Percentiles rank a stretch among this genome's conserved stretches.
Conservation (phyloP, 2,329 filamentous ascomycete species). For the Arthrobotrys conoides region DNA sequence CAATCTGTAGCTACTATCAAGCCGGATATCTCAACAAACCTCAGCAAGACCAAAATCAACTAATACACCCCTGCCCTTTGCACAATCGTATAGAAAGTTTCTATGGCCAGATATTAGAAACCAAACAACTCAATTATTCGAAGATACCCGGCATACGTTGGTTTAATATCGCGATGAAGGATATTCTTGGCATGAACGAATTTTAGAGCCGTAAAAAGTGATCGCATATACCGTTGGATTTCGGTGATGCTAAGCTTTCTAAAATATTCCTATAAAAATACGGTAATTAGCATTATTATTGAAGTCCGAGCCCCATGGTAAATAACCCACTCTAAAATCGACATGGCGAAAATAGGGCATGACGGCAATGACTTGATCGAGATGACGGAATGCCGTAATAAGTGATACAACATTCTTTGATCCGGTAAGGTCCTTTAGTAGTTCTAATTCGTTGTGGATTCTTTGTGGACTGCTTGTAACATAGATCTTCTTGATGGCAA, state of each 20-base stretch:
- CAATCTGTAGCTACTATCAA: neutral
- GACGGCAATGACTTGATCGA: slow-evolving; percentile 94
- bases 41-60: slow-evolving; percentile 99
- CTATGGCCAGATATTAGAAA: slow-evolving; percentile 63
- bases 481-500: slow-evolving; percentile 99
- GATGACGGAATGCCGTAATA: slow-evolving; percentile 94
- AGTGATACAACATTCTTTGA: slow-evolving; percentile 91
- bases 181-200: slow-evolving; percentile 88
- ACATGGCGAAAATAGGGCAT: slow-evolving; percentile 95
- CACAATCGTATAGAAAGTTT: slow-evolving; percentile 93
- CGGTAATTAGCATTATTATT: neutral
- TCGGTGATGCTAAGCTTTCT: slow-evolving; percentile 87
- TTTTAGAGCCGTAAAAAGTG: slow-evolving; percentile 85
- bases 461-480: slow-evolving; percentile 94
- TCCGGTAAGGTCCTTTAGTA: slow-evolving; percentile 86
- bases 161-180: slow-evolving; percentile 95
- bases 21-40: slow-evolving; percentile 64
- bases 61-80: slow-evolving; percentile 84
- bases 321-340: slow-evolving; percentile 78
- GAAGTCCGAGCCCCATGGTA: neutral
- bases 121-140: neutral
- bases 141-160: slow-evolving; percentile 73
- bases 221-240: slow-evolving; percentile 89
- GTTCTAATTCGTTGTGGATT: slow-evolving; percentile 95
- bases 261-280: slow-evolving; percentile 78